Base-by-base conservation (phyloP, 371 early-diverging fungal species). In the Funneliformis caledonium region DNA sequence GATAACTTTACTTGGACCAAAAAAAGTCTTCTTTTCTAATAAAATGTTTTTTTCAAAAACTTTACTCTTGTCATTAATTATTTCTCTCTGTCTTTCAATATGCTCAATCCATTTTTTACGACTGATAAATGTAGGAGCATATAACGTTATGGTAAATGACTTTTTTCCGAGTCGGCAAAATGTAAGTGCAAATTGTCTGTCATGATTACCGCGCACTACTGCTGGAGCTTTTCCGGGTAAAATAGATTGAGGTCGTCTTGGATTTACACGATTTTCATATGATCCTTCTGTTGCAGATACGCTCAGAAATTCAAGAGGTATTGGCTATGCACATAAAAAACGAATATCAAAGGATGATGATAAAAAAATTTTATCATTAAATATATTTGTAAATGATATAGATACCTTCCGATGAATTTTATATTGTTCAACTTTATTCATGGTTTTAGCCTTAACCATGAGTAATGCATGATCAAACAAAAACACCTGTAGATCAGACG, bases 391-490 rank as follows among this genome's bases (percentile, higher is more conserved):
- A 61, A 26, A 11, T 76, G 5, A 52, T 52, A 59, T 52, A 60
- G 10, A 31, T 81, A 87, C 88, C 70, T 83, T 81, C 82, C 90
- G 88, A 81, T 88, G 88, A 9, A 94, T 87, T 80, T 93, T 93
- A 85, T 91, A 94, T 67, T 89, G 88, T 84, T 93, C 88, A 72
- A 85, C 84, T 76, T 91, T 82, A 83, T 85, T 70, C 76, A 85
- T 85, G 76, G 88, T 85, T 87, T 91, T 90, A 59, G 88, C 86
- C 83, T 93, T 94, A 64, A 94, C 90, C 83, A 97, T 86, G 12
- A 98, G 83, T 16, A 98, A 85, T 72, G 90, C 89, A 84, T 97
- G 96, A 82, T 98, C 98, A 61, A 98, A 91, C 42, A 97, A 84
- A 83, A 94, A 94, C 26, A 96, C 91, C 56, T 88, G 87, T 16